These are phyloP conservation scores for thale cress (Arabidopsis thaliana) DNA, from an alignment of 345 rosid species.

Conservation along the genomic window DNA sequence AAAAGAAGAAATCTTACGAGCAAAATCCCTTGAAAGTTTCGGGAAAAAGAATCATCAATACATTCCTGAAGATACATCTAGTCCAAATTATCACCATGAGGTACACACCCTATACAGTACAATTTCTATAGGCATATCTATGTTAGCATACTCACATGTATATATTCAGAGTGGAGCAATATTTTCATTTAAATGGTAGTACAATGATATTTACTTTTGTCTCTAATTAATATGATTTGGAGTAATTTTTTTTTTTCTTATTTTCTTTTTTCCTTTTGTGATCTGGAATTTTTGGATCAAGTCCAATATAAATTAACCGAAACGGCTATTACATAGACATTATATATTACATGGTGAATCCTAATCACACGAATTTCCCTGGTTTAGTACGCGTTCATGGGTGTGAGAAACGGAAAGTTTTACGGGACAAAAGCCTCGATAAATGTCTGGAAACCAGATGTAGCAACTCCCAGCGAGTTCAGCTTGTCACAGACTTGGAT, in stretches of 20 bases:
- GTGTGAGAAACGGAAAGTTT: constrained; percentile 50
- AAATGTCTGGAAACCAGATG: constrained; percentile 62
- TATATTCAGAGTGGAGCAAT: neutral
- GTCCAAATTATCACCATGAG: constrained; percentile 34
- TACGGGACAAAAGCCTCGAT: constrained; percentile 59
- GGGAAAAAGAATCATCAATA: constrained; percentile 54
- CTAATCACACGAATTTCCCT: neutral
- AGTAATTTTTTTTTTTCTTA: too few species aligned
- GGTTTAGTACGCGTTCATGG: constrained; percentile 54
- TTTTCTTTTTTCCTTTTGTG: too few species aligned
- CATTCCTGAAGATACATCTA: constrained; percentile 33
- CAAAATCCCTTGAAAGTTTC: constrained; percentile 49
- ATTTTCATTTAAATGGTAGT: neutral
- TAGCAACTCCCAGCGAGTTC: constrained; percentile 54
- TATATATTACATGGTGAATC: too few species aligned
- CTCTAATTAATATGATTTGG: too few species aligned
- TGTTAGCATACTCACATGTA: too few species aligned
- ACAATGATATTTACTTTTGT: too few species aligned
- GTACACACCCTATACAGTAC: constrained; percentile 18
- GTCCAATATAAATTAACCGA: too few species aligned
- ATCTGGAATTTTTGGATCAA: too few species aligned
- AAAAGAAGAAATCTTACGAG: constrained; percentile 56
- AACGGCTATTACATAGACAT: too few species aligned
- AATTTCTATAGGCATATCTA: too few species aligned
- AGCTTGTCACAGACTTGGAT: constrained; percentile 69